Conservation (phyloP, 2,329 filamentous ascomycete genomes). For the Sphaerulina musiva region DNA sequence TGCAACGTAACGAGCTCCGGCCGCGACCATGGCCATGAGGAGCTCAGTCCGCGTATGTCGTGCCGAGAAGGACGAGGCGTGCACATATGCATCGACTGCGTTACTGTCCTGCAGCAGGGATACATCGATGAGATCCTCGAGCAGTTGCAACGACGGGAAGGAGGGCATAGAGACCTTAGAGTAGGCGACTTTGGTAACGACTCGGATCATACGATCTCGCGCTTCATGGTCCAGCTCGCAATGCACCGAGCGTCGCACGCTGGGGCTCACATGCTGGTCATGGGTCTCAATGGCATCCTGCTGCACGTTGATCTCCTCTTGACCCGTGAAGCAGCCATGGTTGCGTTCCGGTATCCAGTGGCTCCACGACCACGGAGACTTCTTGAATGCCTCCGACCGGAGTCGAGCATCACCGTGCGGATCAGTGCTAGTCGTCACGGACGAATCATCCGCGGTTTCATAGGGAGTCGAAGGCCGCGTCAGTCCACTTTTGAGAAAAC, state of each 20-base stretch:
- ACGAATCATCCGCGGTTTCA: not conserved
- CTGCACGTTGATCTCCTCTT: conserved; percentile 24
- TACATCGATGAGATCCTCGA: conserved; percentile 55
- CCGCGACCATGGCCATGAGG: conserved; percentile 50
- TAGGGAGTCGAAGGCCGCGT: conserved; percentile 18
- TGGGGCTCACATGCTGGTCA: conserved; percentile 25
- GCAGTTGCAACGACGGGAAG: conserved; percentile 53
- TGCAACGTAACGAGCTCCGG: conserved; percentile 52
- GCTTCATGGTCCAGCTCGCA: conserved; percentile 20
- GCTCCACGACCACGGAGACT: conserved; percentile 26
- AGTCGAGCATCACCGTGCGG: conserved; percentile 16
- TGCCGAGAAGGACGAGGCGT: conserved; percentile 52
- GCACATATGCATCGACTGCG: conserved; percentile 51
- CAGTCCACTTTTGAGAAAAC: conserved; percentile 21
- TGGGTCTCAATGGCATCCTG: conserved; percentile 19
- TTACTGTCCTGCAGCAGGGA: conserved; percentile 51
- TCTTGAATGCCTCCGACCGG: conserved; percentile 22
- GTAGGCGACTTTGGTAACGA: conserved; percentile 27
- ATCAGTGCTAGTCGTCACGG: not conserved
- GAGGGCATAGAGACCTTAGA: conserved; percentile 44
- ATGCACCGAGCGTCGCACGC: conserved; percentile 16
- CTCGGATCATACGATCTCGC: conserved; percentile 26
- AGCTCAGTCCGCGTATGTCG: conserved; percentile 52
- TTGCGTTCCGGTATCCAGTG: conserved; percentile 25
- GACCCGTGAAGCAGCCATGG: conserved; percentile 20